Evolutionary conservation across 306 rosid genomes (phyloP), one percentile per base, ranked within the genome.

Genomic region (Vigna unguiculata): DNA sequence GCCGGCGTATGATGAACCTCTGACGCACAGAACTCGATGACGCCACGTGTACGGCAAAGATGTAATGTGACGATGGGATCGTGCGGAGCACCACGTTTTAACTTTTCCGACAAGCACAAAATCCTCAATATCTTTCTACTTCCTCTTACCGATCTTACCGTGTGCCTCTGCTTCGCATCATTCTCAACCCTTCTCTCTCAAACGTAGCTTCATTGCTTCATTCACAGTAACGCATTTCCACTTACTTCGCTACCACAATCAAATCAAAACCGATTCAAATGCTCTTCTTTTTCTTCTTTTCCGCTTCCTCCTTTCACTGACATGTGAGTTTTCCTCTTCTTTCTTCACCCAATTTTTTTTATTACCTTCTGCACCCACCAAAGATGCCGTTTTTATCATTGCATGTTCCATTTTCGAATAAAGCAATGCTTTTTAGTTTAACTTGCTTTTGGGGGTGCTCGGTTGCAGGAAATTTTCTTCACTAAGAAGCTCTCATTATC

Each of bases 61-160:
- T 74, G 19, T 2, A 20, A 5, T 52, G 19, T 47, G 28, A 81
- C 48, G 46, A n/a, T 15, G 53, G 51, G 24, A 88, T 86, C 89
- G 87, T 69, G 93, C 86, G 84, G 67, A 72, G 74, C 89, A 77
- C 86, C 78, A 68, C 69, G 59, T 28, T 55, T 68, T 66, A 82
- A 62, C 69, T 38, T 57, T 54, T 12, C 78, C 81, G 70, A 64
- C 48, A 43, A 45, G 15, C 47, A 74, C 80, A 65, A 63, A 80
- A 40, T 22, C 72, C 83, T 48, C 19, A 54, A 80, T 67, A 65
- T 75, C 79, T 21, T 43, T 21, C 38, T 45, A 46, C 53, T 17
- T 60, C 45, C 21, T 45, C 7, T 72, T 12, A 5, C 32, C 54
- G 88, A 89, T 87, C 85, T 87, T 86, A 47, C 78, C 46, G 19